Conservation (phyloP, 208 protist species). For the Blastocrithidia nonstop region DNA sequence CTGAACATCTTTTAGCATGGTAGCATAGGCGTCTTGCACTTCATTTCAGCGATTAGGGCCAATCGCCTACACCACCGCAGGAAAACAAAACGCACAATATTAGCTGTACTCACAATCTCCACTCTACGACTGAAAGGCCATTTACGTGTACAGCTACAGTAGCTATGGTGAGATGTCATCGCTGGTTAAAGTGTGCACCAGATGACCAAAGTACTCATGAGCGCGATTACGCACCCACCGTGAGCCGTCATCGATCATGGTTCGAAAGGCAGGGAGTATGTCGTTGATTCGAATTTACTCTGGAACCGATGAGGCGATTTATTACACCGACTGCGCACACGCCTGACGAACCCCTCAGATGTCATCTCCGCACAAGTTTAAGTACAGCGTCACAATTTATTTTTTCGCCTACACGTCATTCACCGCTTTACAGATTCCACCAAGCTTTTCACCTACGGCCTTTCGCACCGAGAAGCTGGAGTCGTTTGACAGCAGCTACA, state of each 20-base stretch:
- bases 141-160: constrained; percentile 83
- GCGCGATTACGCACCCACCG: constrained; percentile 88
- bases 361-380: constrained; percentile 87
- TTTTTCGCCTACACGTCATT: constrained; percentile 31
- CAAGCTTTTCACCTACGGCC: constrained; percentile 69
- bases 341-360: constrained; percentile 94
- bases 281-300: constrained; percentile 29
- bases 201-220: constrained; percentile 81
- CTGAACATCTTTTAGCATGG: constrained; percentile 89
- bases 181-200: constrained; percentile 81
- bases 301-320: constrained; percentile 42
- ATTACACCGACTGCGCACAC: constrained; percentile 78
- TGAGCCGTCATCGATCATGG: constrained; percentile 71
- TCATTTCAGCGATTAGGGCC: constrained; percentile 77
- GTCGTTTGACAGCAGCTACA: constrained; percentile 79
- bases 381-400: constrained; percentile 69
- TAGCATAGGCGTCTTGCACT: constrained; percentile 82
- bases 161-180: constrained; percentile 71
- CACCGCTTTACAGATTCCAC: constrained; percentile 44
- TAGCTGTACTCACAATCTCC: constrained; percentile 80
- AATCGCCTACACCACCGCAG: constrained; percentile 83
- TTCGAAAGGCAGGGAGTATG: constrained; percentile 53
- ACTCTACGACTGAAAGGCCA: constrained; percentile 81
- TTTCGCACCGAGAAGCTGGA: constrained; percentile 82
- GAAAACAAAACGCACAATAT: constrained; percentile 90